Base-by-base conservation (phyloP, 768 basidiomycete genomes). In the Terana coerulea region DNA sequence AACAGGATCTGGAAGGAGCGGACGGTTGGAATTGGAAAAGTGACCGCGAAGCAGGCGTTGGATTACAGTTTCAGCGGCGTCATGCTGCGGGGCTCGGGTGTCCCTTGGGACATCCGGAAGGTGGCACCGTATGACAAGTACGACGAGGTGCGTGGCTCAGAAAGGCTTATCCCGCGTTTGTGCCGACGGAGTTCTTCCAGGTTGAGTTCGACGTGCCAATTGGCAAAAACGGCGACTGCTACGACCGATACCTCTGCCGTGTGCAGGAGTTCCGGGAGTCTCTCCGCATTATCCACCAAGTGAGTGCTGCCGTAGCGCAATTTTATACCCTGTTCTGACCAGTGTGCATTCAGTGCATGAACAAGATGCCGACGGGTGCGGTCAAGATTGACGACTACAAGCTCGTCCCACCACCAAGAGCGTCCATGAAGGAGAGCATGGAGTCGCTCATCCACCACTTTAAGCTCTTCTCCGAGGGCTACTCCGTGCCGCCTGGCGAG, bases 341-440 rank as follows among this genome's bases (percentile, higher is more conserved):
- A 15, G 25, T 21, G 28, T 26, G 15, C 36, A 25, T 28, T 5
- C 70, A 97, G 81, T 97, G 94, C 67, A 70, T 99, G 59, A 97
- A 98, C 77, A 98, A 97, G 73, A 99, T 99, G 74, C 89, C 95
- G 0, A 75, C 84, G 11, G 97, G 97, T 30, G 91, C 80, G 25
- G 69, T 95, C 73, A 98, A 94, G 71, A 83, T 98, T 24, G 95
- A 99, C 65, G 95, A 98, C 72, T 89, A 97, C 73, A 99, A 99
- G 72, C 83, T 98, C 52, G 90, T 90, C 0, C 93, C 97, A 21
- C 95, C 95, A 25, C 94, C 95, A 12, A 86, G 95, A 51, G 95
- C 95, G 0, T 86, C 86, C 50, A 99, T 99, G 97, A 99, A 99
- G 73, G 97, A 99, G 75, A 91, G 86, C 70, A 98, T 98, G 94